These are phyloP conservation scores for Hemerocallis citrina DNA, from an alignment of 106 monocot species.

Conservation along the genomic window DNA sequence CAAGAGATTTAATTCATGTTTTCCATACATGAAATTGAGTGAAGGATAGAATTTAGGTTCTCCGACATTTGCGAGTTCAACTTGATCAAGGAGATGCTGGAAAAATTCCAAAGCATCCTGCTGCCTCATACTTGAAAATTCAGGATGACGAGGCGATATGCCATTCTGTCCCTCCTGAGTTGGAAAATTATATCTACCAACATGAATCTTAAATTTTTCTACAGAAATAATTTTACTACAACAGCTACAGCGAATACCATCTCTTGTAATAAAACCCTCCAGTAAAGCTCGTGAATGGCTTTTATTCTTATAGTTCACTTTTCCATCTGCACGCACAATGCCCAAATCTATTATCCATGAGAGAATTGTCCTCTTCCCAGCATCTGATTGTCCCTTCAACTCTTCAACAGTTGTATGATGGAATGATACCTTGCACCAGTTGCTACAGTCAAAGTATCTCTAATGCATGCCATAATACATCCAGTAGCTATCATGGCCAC, in stretches of 20 bases:
- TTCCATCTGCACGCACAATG: constrained; percentile 27
- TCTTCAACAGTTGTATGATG: too few species aligned
- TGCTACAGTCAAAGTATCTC: too few species aligned
- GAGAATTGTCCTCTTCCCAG: constrained; percentile 46
- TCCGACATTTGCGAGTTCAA: constrained; percentile 59
- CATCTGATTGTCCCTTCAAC: too few species aligned
- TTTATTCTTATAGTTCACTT: constrained; percentile 62
- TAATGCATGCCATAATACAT: too few species aligned
- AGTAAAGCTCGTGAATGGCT: constrained; percentile 14
- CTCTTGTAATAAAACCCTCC: constrained; percentile 53
- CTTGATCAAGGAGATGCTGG: constrained; percentile 82
- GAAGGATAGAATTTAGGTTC: too few species aligned
- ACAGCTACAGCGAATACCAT: constrained; percentile 81
- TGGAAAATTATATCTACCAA: constrained; percentile 63
- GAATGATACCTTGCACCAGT: too few species aligned
- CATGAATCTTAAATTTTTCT: constrained; percentile 78
- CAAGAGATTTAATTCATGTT: constrained; percentile 62
- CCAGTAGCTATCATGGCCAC: too few species aligned
- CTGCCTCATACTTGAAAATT: constrained; percentile 95
- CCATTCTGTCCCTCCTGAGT: constrained; percentile 68
- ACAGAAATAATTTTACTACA: constrained; percentile 63
- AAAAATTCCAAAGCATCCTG: constrained; percentile 99
- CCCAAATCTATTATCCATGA: constrained; percentile 65
- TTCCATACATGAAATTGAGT: too few species aligned
- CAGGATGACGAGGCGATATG: constrained; percentile 88